Percentiles rank a stretch among this genome's conserved stretches.
Conservation (phyloP, 441 rosid species). For the Biscutella laevigata region DNA sequence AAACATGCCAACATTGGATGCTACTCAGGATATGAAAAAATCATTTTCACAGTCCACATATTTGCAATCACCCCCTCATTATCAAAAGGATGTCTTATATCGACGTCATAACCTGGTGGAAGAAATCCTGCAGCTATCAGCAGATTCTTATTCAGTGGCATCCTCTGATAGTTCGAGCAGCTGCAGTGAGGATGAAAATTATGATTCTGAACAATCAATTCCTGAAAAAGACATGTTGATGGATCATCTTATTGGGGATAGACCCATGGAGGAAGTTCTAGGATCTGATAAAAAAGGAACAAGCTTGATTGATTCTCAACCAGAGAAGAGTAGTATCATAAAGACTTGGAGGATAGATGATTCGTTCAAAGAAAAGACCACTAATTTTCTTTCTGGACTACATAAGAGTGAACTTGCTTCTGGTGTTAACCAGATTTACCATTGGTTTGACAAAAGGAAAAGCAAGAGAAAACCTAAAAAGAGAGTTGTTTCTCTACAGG, state of each 20-base stretch:
- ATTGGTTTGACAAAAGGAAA: constrained; percentile 39
- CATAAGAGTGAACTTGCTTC: constrained; percentile 35
- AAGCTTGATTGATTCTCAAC: constrained; percentile 26
- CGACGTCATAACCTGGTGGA: constrained; percentile 84
- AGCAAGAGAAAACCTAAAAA: constrained; percentile 45
- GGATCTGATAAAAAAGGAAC: constrained; percentile 30
- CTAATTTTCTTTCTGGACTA: constrained; percentile 27
- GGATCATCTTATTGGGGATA: constrained; percentile 29
- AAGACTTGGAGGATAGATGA: constrained; percentile 27
- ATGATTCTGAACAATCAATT: constrained; percentile 36
- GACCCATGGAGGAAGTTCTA: constrained; percentile 22
- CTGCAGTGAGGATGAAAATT: constrained; percentile 60
- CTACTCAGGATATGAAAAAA: constrained; percentile 43
- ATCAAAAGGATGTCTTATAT: constrained; percentile 70
- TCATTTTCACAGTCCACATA: constrained; percentile 36
- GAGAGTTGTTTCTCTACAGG: constrained; percentile 45
- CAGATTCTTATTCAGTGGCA: constrained; percentile 67
- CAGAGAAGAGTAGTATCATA: constrained; percentile 30
- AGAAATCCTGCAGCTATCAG: constrained; percentile 91
- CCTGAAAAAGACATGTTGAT: constrained; percentile 32
- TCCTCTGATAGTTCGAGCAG: constrained; percentile 81
- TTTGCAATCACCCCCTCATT: constrained; percentile 83
- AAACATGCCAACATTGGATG: constrained; percentile 30
- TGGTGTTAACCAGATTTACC: constrained; percentile 33
- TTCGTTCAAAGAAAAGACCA: constrained; percentile 21